phyloP scores from a whole-genome alignment of 768 basidiomycete species.

The Panellus pusillus region DNA sequence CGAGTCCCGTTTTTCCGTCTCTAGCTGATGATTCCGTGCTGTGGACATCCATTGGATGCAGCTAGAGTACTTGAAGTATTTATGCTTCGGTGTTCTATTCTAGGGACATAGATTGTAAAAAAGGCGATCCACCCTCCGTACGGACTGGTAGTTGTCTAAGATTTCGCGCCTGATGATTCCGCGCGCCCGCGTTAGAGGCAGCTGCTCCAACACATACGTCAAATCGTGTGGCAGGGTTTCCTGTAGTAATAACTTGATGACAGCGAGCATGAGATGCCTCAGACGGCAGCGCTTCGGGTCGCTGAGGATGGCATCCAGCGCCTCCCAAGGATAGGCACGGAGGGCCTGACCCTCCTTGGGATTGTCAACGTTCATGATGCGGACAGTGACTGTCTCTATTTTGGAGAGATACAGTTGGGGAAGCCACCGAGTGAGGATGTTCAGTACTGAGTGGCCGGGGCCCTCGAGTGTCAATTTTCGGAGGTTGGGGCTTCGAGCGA shows the following conservation, averaged over 20 bases:
- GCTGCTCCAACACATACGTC: neutral
- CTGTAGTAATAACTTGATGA: slow-evolving; percentile 1
- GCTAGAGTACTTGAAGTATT: slow-evolving; percentile 5
- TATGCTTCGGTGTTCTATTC: neutral
- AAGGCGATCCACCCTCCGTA: neutral
- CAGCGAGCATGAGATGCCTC: neutral
- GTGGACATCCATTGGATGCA: neutral
- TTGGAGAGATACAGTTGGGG: slow-evolving; percentile 5
- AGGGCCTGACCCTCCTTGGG: neutral
- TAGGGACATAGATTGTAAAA: slow-evolving; percentile 4
- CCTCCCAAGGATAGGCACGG: neutral
- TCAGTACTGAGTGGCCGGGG: neutral
- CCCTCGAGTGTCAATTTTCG: slow-evolving; percentile 9
- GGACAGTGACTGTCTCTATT: neutral
- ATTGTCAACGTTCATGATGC: no score
- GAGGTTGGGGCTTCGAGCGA: slow-evolving; percentile 7
- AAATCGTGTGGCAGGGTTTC: neutral
- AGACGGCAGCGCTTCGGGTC: neutral
- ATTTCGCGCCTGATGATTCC: slow-evolving; percentile 2
- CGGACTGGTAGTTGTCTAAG: no score
- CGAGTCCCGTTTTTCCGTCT: no score
- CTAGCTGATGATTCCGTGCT: no score
- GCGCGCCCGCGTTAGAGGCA: neutral
- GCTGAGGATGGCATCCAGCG: slow-evolving; percentile 1
- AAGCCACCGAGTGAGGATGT: neutral